phyloP scores from a whole-genome alignment of 257 asterid species.

The Striga asiatica region DNA sequence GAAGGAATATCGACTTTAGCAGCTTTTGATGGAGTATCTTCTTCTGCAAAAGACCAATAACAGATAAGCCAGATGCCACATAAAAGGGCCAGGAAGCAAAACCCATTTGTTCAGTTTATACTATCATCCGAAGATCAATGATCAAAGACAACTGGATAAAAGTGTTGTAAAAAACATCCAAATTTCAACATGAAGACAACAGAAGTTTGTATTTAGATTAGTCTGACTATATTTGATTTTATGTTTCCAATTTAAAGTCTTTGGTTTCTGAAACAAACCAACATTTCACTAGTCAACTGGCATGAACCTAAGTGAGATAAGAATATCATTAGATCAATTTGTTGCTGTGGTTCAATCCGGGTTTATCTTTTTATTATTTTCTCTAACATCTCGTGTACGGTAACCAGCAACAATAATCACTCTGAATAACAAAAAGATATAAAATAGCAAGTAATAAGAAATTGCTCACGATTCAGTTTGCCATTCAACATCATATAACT shows the following conservation, averaged over 20 bases:
- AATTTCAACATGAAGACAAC: background rate
- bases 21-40: slow-evolving; percentile 54
- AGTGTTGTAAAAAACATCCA: background rate
- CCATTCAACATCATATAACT: too few relatives aligned
- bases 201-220: background rate
- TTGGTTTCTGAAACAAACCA: background rate
- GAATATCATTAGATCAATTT: background rate
- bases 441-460: too few relatives aligned
- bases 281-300: background rate
- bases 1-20: slow-evolving; percentile 56
- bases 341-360: too few relatives aligned
- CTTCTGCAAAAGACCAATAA: slow-evolving; percentile 35
- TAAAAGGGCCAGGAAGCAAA: background rate
- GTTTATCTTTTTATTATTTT: too few relatives aligned
- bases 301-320: too few relatives aligned
- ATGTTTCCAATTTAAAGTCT: background rate
- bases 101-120: too few relatives aligned
- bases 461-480: too few relatives aligned
- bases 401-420: too few relatives aligned
- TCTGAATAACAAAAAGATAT: too few relatives aligned
- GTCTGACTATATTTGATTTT: background rate
- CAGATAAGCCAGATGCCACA: background rate
- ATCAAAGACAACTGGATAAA: too few relatives aligned
- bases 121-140: too few relatives aligned
- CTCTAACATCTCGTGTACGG: too few relatives aligned